Evolutionary conservation across 306 rosid genomes (phyloP).

Genomic region (Prunus dulcis): DNA sequence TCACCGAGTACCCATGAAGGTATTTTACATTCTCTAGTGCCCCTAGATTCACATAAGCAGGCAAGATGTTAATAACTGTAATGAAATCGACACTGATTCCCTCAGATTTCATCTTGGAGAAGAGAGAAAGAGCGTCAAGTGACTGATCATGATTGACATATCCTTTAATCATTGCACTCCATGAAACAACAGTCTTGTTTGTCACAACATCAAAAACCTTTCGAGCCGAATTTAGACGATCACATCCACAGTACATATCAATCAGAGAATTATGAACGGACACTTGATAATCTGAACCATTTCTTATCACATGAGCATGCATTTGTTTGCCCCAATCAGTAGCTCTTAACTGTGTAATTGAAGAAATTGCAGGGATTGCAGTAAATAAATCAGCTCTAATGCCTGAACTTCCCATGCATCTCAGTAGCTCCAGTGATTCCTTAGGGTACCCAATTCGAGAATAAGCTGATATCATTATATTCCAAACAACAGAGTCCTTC

Average conservation of each 20-base stretch:
- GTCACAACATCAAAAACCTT: conserved; percentile 39
- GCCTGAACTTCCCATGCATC: conserved; percentile 52
- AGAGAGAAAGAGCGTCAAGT: conserved; percentile 52
- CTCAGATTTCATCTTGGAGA: conserved; percentile 46
- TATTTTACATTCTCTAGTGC: conserved; percentile 67
- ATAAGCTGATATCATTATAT: conserved; percentile 61
- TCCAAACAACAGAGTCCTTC: conserved; percentile 74
- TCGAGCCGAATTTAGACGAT: conserved; percentile 30
- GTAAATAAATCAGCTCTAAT: conserved; percentile 68
- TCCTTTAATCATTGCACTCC: conserved; percentile 79
- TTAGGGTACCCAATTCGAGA: conserved; percentile 30
- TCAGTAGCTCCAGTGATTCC: conserved; percentile 48
- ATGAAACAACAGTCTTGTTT: conserved; percentile 57
- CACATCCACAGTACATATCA: conserved; percentile 60
- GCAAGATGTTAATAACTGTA: conserved; percentile 54
- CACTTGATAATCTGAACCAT: conserved; percentile 59
- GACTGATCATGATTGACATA: conserved; percentile 43
- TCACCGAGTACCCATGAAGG: conserved; percentile 60
- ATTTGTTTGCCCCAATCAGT: conserved; percentile 55
- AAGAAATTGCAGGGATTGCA: conserved; percentile 64
- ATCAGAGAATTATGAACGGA: conserved; percentile 66
- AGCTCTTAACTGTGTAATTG: conserved; percentile 39
- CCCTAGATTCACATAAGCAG: conserved; percentile 67
- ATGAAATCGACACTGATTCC: conserved; percentile 54
- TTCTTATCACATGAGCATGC: conserved; percentile 67